Conservation (phyloP, 352 stramenopile genomes). For the Lagenidium giganteum region DNA sequence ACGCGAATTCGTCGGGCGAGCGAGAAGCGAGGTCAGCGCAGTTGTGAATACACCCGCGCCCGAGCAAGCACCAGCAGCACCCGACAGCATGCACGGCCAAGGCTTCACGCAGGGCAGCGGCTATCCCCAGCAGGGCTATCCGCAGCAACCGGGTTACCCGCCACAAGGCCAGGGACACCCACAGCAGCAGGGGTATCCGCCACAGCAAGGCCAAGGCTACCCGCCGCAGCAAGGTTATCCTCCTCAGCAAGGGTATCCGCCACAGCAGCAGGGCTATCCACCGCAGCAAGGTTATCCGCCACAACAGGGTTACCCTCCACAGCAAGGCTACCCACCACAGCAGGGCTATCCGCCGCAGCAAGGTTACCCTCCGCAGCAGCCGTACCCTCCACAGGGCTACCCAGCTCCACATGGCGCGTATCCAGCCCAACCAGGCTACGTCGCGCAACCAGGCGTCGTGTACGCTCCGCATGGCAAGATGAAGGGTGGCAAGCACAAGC, state of each 20-base stretch:
- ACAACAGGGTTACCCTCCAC: constrained; percentile 18
- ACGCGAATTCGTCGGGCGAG: too few species aligned
- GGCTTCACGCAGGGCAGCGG: too few species aligned
- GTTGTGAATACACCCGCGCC: too few species aligned
- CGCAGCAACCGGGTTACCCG: constrained; percentile 19
- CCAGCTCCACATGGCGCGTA: constrained; percentile 17
- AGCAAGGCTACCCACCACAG: constrained; percentile 15
- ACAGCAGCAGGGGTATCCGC: constrained; percentile 25
- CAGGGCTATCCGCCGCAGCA: constrained; percentile 15
- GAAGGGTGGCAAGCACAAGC: constrained; percentile 21
- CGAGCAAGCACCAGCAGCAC: too few species aligned
- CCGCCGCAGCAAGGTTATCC: constrained; percentile 31
- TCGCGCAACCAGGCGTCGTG: constrained; percentile 20
- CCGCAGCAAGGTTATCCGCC: constrained; percentile 22
- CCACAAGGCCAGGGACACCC: constrained; percentile 24
- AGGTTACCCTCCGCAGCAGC: constrained; percentile 11
- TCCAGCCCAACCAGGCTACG: constrained; percentile 16
- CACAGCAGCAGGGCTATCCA: constrained; percentile 19
- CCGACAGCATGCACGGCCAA: constrained; percentile 11
- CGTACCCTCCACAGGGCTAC: constrained; percentile 18
- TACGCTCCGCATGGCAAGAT: constrained; percentile 13
- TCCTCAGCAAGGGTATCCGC: constrained; percentile 3
- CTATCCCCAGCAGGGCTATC: constrained; percentile 20
- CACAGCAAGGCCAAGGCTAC: constrained; percentile 23
- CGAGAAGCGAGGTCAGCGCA: too few species aligned